Evolutionary conservation across 73 alveolate genomes (phyloP).

Genomic region (Paramecium pentaurelia): DNA sequence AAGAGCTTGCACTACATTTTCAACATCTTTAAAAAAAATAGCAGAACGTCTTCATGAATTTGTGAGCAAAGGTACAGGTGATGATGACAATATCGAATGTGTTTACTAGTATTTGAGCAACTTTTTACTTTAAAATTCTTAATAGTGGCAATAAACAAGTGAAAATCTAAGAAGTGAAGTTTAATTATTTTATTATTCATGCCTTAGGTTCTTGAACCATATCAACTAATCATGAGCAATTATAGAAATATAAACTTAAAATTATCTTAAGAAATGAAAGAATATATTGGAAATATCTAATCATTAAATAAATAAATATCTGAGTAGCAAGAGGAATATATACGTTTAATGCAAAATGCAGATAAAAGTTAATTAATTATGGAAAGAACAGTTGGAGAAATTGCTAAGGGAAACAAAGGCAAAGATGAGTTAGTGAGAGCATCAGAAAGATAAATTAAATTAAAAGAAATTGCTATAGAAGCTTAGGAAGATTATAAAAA

Average conservation of each 20-base stretch:
- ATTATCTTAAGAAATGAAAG: not conserved
- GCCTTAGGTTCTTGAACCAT: slow-evolving; percentile 17
- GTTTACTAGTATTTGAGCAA: slow-evolving; percentile 38
- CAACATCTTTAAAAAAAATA: not conserved
- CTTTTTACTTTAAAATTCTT: not conserved
- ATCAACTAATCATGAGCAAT: not conserved
- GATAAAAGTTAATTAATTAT: slow-evolving; percentile 15
- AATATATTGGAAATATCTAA: not conserved
- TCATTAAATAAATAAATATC: not conserved
- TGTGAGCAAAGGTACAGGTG: slow-evolving; percentile 44
- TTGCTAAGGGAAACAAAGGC: not conserved
- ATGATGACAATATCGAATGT: slow-evolving; percentile 38
- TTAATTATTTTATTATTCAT: not conserved
- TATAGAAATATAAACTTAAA: slow-evolving; percentile 19
- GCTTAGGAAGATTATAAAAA: slow-evolving; percentile 34
- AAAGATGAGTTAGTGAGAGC: slow-evolving; percentile 35
- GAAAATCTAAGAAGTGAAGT: slow-evolving; percentile 39
- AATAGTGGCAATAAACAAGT: not conserved
- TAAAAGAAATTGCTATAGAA: slow-evolving; percentile 23
- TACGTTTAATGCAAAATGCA: not conserved
- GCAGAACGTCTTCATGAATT: slow-evolving; percentile 16
- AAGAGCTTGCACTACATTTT: not conserved
- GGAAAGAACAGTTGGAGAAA: slow-evolving; percentile 30
- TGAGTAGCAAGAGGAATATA: slow-evolving; percentile 25
- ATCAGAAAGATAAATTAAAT: slow-evolving; percentile 35